Evolutionary conservation across 2,329 filamentous ascomycete species (phyloP).

Genomic region (Hysterium pulicare): DNA sequence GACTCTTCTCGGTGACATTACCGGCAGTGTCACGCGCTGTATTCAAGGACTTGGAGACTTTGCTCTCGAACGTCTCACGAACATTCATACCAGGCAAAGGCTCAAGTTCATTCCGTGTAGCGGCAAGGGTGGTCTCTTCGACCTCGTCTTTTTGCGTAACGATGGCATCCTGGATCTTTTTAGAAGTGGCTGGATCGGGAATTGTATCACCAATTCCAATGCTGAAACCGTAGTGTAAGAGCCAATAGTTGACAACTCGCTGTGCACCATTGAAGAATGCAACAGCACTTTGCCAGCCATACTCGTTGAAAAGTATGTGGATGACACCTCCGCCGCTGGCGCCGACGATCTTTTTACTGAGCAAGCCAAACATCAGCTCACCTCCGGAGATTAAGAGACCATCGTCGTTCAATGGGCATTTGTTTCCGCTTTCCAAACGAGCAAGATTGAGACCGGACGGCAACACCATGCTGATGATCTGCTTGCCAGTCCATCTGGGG

Average conservation of each 20-base stretch:
- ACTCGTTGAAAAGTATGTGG: conserved; percentile 94
- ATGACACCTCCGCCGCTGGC: conserved; percentile 87
- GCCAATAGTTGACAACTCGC: conserved; percentile 94
- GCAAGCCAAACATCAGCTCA: conserved; percentile 82
- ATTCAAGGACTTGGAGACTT: conserved; percentile 91
- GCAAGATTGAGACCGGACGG: conserved; percentile 75
- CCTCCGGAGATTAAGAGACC: conserved; percentile 81
- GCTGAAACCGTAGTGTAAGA: conserved; percentile 92
- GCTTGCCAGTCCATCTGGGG: conserved; percentile 96
- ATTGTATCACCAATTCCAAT: conserved; percentile 99
- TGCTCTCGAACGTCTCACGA: conserved; percentile 95
- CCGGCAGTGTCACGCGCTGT: conserved; percentile 94
- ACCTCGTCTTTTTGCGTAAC: conserved; percentile 79
- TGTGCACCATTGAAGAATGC: conserved; percentile 95
- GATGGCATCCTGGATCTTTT: conserved; percentile 79
- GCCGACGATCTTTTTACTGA: conserved; percentile 93
- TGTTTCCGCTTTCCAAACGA: conserved; percentile 60
- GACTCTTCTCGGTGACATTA: conserved; percentile 82
- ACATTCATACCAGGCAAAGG: conserved; percentile 98
- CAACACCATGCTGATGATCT: conserved; percentile 91
- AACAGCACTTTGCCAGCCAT: conserved; percentile 80
- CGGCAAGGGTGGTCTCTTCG: conserved; percentile 67
- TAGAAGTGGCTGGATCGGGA: conserved; percentile 79
- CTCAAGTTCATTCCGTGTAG: conserved; percentile 84
- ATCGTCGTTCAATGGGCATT: conserved; percentile 61